A percentile compares a stretch with the other conserved stretches of the same genome.
phyloP scores from a whole-genome alignment of 441 rosid genomes.

The Pelargonium fulgidum region DNA sequence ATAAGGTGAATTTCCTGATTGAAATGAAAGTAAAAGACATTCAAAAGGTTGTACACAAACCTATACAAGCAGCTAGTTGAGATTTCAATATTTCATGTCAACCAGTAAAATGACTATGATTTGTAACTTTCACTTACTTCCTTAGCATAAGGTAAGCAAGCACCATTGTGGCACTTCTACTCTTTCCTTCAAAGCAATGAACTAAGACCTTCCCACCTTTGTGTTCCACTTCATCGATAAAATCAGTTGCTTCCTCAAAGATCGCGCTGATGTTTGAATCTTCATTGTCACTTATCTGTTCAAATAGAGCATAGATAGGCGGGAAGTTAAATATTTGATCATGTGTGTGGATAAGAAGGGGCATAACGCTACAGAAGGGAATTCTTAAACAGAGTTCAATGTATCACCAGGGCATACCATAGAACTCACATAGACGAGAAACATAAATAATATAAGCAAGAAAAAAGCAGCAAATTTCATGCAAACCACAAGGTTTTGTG shows the following conservation, averaged over 20 bases:
- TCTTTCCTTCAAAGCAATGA: slow-evolving; percentile 98
- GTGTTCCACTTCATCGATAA: slow-evolving; percentile 74
- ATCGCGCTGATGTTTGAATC: slow-evolving; percentile 71
- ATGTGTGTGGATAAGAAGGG: background rate
- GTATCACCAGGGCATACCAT: too few species aligned
- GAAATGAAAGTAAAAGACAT: background rate
- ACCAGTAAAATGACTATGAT: background rate
- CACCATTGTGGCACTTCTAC: slow-evolving; percentile 93
- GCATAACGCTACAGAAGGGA: background rate
- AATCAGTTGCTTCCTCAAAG: slow-evolving; percentile 75
- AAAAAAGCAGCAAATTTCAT: too few species aligned
- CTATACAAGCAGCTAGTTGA: too few species aligned
- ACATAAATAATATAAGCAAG: too few species aligned
- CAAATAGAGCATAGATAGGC: background rate
- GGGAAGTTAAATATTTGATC: background rate
- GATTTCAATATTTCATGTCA: too few species aligned
- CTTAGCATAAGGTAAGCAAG: slow-evolving; percentile 86
- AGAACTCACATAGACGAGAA: too few species aligned
- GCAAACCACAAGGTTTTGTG: too few species aligned
- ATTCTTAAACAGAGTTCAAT: background rate
- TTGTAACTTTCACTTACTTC: slow-evolving; percentile 48
- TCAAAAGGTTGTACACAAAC: background rate
- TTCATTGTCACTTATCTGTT: slow-evolving; percentile 76
- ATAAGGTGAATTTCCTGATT: slow-evolving; percentile 60
- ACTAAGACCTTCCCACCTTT: slow-evolving; percentile 71